Percentiles rank a stretch among this genome's conserved stretches.
Conservation (phyloP, 192 early-diverging fungal genomes). For the Rhizophagus clarus region DNA sequence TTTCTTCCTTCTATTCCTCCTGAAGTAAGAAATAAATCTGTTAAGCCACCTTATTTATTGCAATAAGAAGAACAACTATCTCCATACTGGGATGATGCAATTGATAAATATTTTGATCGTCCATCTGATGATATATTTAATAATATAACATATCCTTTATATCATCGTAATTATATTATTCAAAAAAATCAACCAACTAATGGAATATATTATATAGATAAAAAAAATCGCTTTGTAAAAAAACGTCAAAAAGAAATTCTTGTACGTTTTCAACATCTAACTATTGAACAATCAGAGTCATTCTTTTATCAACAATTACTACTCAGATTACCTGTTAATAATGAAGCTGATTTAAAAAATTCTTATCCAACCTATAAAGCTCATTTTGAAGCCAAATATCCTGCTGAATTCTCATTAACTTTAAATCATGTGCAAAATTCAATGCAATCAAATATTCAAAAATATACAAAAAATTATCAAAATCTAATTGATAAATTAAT, state of each 20-base stretch:
- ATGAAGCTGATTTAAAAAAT: too few relatives aligned
- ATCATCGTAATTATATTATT: not conserved
- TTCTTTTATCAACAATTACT: not conserved
- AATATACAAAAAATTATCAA: too few relatives aligned
- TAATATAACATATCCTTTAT: not conserved
- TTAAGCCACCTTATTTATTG: not conserved
- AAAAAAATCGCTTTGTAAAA: not conserved
- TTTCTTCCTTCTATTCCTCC: slow-evolving; percentile 3
- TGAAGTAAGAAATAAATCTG: not conserved
- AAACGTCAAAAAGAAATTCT: not conserved
- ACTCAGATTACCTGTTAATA: too few relatives aligned
- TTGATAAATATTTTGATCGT: slow-evolving; percentile 15
- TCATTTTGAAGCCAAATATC: too few relatives aligned
- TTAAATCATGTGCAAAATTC: too few relatives aligned
- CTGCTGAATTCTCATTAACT: too few relatives aligned
- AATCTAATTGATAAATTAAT: too few relatives aligned
- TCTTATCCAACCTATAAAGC: too few relatives aligned
- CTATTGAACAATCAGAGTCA: not conserved
- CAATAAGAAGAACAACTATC: not conserved
- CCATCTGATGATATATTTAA: not conserved
- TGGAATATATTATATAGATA: not conserved
- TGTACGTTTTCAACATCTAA: not conserved
- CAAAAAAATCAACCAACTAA: not conserved
- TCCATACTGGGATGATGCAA: not conserved
- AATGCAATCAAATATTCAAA: too few relatives aligned